Base-by-base conservation (phyloP, 805 yeast species). In the Wickerhamomyces hampshirensis region DNA sequence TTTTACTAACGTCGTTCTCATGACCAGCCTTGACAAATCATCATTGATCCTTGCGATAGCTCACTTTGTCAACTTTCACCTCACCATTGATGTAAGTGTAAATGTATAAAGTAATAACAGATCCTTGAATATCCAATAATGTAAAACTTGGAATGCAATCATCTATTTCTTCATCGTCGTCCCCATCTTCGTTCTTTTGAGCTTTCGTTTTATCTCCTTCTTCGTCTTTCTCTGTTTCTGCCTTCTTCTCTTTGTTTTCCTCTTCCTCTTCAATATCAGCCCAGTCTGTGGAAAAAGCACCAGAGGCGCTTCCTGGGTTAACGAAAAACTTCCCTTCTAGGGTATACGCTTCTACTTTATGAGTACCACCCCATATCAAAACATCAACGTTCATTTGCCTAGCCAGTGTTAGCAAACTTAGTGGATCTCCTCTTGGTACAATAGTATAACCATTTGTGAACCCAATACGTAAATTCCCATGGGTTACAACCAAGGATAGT, bases 291-390 rank as follows among this genome's bases (percentile, higher is more conserved):
- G 73, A 71, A 46, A 73, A 77, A 0, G 97, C 96, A 18, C 98
- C 98, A 0, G 97, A 89, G 28, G 95, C 95, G 55, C 95, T 83
- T 0, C 98, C 98, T 0, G 98, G 98, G 57, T 86, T 91, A n/a
- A 93, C 73, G 53, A 93, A 93, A 58, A 89, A 86, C 60, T 85
- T 86, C 16, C 94, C 95, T 46, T 88, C 98, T 39, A 89, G 64
- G 8, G 93, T 84, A 53, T 88, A 91, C 0, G 97, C 96, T 55
- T 91, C 98, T 5, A 87, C 94, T 46, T 78, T 76, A 56, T 87
- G 95, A 2, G 95, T 83, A 0, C 96, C 95, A 11, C 98, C 97
- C 84, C 93, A 87, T 11, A 93, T 68, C 46, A 93, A 65, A 5
- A 93, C 74, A 59, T 93, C 98, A 27, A 85, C 97, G 56, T 89